Conservation (phyloP, 1,139 yeast genomes). For the Saccharomyces hybrid region DNA sequence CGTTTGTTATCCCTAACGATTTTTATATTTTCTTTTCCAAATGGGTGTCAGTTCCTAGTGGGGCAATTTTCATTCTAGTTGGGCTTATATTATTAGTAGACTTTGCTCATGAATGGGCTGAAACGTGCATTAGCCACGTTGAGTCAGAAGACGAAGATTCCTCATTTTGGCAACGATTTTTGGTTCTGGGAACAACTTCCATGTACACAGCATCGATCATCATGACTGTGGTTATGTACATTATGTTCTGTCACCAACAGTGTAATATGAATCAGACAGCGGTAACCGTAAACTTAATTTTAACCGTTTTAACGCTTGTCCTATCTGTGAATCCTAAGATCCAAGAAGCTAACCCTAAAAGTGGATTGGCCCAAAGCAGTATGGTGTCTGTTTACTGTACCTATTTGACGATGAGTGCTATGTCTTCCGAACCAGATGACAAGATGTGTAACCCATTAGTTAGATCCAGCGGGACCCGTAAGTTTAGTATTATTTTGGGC, state of each 20-base stretch:
- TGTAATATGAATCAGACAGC: constrained; percentile 91
- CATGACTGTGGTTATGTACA: constrained; percentile 72
- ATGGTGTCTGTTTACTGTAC: constrained; percentile 95
- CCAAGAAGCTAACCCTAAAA: constrained; percentile 89
- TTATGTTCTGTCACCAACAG: constrained; percentile 74
- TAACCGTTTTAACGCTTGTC: constrained; percentile 56
- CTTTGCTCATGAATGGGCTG: constrained; percentile 99
- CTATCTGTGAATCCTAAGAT: constrained; percentile 75
- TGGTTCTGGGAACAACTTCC: constrained; percentile 77
- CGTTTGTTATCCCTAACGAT: constrained; percentile 77
- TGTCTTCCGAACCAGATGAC: constrained; percentile 95
- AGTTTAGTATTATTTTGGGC: constrained; percentile 80
- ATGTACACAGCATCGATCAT: constrained; percentile 74
- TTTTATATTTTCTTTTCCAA: constrained; percentile 90
- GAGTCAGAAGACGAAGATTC: constrained; percentile 74
- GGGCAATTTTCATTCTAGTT: constrained; percentile 78
- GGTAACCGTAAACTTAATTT: constrained; percentile 63
- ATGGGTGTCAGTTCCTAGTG: constrained; percentile 75
- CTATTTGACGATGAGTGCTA: constrained; percentile 86
- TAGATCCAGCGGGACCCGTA: constrained; percentile 83
- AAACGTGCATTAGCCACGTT: constrained; percentile 82
- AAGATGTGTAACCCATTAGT: constrained; percentile 83
- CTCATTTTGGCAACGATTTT: constrained; percentile 65
- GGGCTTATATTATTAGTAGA: constrained; percentile 89
- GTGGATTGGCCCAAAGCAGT: constrained; percentile 94